A percentile compares a stretch with the other conserved stretches of the same genome.
Evolutionary conservation across 805 yeast genomes (phyloP).

Genomic region (Cephaloascus fragrans): DNA sequence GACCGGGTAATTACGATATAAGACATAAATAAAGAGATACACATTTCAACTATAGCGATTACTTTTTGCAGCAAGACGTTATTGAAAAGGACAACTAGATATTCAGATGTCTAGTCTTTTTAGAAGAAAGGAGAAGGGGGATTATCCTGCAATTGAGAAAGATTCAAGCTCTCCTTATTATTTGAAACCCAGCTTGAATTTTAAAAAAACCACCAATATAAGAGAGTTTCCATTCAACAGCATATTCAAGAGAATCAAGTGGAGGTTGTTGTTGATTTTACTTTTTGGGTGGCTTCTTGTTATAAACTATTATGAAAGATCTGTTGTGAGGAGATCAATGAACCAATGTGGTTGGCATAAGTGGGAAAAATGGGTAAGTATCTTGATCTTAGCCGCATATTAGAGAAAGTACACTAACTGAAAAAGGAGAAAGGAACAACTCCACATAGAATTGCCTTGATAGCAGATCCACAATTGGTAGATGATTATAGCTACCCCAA

Average conservation of each 20-base stretch:
- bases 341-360: slow-evolving; percentile 47
- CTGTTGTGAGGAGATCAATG: slow-evolving; percentile 34
- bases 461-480: slow-evolving; percentile 93
- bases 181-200: neutral
- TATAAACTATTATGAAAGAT: slow-evolving; percentile 46
- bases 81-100: no score
- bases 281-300: slow-evolving; percentile 30
- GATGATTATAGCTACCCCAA: slow-evolving; percentile 84
- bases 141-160: neutral
- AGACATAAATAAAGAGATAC: no score
- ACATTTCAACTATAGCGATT: no score
- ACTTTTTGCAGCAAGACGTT: no score
- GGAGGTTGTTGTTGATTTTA: slow-evolving; percentile 8
- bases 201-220: no score
- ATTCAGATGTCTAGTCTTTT: no score
- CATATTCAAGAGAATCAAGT: neutral
- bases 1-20: no score
- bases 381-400: slow-evolving; percentile 1
- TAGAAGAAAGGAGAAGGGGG: slow-evolving; percentile 11
- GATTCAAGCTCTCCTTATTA: no score
- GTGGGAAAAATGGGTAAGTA: slow-evolving; percentile 55
- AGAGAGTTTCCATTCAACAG: neutral
- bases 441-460: slow-evolving; percentile 42
- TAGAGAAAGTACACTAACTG: no score
- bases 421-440: slow-evolving; percentile 9